A percentile compares a stretch with the other conserved stretches of the same genome.
Evolutionary conservation across 2,329 filamentous ascomycete species (phyloP).

Genomic region (Ophiocordyceps australis): DNA sequence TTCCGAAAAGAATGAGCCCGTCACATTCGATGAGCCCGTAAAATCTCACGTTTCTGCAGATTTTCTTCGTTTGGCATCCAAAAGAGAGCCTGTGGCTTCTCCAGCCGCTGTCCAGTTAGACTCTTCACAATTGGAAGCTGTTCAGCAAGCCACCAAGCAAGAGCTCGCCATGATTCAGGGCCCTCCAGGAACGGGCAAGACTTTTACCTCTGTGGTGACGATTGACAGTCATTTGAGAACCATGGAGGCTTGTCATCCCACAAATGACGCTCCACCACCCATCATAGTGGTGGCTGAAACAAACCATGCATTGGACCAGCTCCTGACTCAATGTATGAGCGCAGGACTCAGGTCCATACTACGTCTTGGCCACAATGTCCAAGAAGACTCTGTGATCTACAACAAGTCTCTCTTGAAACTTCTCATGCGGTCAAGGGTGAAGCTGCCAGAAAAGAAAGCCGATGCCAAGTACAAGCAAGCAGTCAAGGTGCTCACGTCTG

Average conservation of each 20-base stretch:
- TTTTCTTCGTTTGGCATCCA: too few species aligned
- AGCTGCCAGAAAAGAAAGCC: too few species aligned
- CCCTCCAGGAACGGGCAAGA: conserved; percentile 61
- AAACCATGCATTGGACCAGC: conserved; percentile 77
- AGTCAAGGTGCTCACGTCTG: too few species aligned
- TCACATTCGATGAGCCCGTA: too few species aligned
- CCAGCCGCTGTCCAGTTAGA: conserved; percentile 33
- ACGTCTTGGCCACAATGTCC: too few species aligned
- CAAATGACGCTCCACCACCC: conserved; percentile 23
- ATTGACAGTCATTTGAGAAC: conserved; percentile 30
- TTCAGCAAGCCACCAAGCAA: conserved; percentile 52
- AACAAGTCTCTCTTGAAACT: too few species aligned
- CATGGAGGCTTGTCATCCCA: conserved; percentile 30
- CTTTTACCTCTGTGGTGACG: conserved; percentile 58
- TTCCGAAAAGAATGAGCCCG: conserved; percentile 11
- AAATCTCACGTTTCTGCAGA: too few species aligned
- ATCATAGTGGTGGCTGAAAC: conserved; percentile 75
- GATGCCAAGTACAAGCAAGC: too few species aligned
- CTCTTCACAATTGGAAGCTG: conserved; percentile 48
- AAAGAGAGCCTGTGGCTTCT: conserved; percentile 1
- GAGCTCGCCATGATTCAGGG: conserved; percentile 66
- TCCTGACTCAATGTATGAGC: conserved; percentile 43
- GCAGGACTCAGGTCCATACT: conserved; percentile 33
- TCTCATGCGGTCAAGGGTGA: too few species aligned
- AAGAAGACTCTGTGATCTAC: too few species aligned